Evolutionary conservation across 139 green algal species (phyloP), one percentile per base, ranked within the genome.

Genomic region (Coelastrella sp.): DNA sequence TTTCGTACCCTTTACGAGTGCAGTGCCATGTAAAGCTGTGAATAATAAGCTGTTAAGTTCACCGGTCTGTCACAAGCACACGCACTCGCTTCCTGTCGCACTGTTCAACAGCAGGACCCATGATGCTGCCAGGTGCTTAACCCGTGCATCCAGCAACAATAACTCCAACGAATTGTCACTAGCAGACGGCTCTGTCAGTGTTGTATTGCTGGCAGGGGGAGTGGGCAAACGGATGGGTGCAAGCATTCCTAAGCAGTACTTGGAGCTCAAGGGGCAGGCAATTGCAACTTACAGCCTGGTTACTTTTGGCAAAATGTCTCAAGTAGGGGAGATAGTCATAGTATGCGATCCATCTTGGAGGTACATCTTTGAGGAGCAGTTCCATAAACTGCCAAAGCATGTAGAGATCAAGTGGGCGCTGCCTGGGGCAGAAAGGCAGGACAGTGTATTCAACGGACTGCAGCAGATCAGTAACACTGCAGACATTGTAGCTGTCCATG

Each of bases 211-310:
- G 25, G 93, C 96, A 27, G 96, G 96, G 17, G 96, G 96, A 38
- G 94, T 98, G 27, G 96, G 96, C 84, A 99, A 99, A 88, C 94
- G 96, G 43, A 99, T 99, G 96, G 96, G 96, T 69, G 96, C 97
- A 1, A 59, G 87, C 73, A 98, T 99, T 68, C 97, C 97, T 32
- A 99, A 99, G 91, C 97, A 99, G 88, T 99, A 99, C 85, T 90
- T 99, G 2, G 88, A 96, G 23, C 88, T 99, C 6, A 67, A 85
- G 25, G 96, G 95, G 4, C 89, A 95, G 87, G 89, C 95, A 6
- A 98, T 98, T 48, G 94, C 94, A 17, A 96, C 93, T 0, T 96
- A 98, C 89, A 95, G 90, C 84, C 85, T 99, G 60, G 60, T 93
- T 4, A 97, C 87, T 1, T 98, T 99, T 90, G 89, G 92, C 0